These are phyloP conservation scores for Clavispora phyllophila DNA, from an alignment of 805 yeast species.

Conservation along the genomic window DNA sequence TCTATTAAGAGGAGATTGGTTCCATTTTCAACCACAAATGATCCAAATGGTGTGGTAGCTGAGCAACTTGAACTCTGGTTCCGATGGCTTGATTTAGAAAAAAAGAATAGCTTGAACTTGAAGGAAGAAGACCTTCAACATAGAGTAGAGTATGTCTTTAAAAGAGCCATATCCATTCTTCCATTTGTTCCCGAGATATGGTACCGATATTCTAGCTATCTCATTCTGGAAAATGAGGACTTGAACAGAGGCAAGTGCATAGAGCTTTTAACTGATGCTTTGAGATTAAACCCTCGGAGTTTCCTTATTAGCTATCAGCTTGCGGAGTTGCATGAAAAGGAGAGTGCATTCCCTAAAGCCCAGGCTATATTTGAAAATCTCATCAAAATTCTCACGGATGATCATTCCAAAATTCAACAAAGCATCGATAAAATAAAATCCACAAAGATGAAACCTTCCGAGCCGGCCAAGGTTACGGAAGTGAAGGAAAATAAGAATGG, in stretches of 20 bases:
- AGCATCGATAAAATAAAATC: constrained; percentile 17
- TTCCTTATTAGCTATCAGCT: constrained; percentile 60
- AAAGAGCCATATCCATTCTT: constrained; percentile 58
- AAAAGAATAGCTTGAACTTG: constrained; percentile 59
- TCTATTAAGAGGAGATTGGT: constrained; percentile 40
- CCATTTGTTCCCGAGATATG: constrained; percentile 71
- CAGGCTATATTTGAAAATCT: constrained; percentile 46
- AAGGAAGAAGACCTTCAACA: constrained; percentile 41
- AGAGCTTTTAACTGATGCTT: constrained; percentile 49
- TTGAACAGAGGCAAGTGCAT: constrained; percentile 38
- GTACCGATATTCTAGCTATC: constrained; percentile 54
- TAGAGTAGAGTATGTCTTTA: constrained; percentile 68
- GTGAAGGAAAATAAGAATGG: constrained; percentile 1
- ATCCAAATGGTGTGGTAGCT: constrained; percentile 16
- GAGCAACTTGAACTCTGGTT: constrained; percentile 57
- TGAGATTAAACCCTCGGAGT: constrained; percentile 64
- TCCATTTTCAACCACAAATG: constrained; percentile 20
- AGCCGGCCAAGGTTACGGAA: constrained; percentile 11
- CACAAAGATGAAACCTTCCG: constrained; percentile 6
- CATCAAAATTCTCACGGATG: constrained; percentile 39
- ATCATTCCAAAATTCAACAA: constrained; percentile 25
- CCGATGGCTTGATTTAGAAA: constrained; percentile 78
- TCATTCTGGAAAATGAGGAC: constrained; percentile 27
- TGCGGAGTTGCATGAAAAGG: constrained; percentile 66
- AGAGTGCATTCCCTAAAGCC: constrained; percentile 46